Base-by-base conservation (phyloP, 768 basidiomycete genomes). In the Crucibulum laeve region DNA sequence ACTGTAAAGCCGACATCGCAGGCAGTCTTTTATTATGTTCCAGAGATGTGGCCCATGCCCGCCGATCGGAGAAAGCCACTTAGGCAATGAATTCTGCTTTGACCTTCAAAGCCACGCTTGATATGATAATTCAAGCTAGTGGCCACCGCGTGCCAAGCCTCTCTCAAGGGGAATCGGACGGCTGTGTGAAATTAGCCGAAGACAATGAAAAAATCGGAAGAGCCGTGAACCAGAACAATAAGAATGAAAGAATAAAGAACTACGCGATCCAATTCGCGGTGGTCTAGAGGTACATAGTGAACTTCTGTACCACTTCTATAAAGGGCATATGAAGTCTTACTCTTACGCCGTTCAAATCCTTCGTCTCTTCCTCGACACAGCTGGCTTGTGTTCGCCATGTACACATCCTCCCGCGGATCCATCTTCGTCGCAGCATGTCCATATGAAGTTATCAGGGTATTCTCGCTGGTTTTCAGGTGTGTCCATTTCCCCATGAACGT, bases 361-460 rank as follows among this genome's bases (percentile, higher is more conserved):
- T 45, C 35, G 35, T 64, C 64, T 62, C 48, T 71, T 71, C 40
- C 60, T 57, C n/a, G 58, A 47, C 22, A 56, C 51, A 39, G 49
- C 50, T 22, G 55, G 43, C 43, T 50, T 53, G 54, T 76, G 74
- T 18, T 60, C 54, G 22, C 64, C 65, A 40, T 45, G 56, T 15
- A 70, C 65, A 45, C 76, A 77, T 5, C 73, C 74, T 18, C 58
- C 54, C 5, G 53, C 48, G 15, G 40, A 50, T 4, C 69, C 72
- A 37, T 66, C 52, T 34, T 54, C 49, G n/a, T 70, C 62, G 48
- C 79, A 79, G 48, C 77, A 80, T 2, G 58, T 65, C 77, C 77
- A 80, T 3, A 40, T 55, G 48, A 77, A 79, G 39, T 69, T 68
- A 44, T 77, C 68, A 1, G 76, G 76, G 44, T 57, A 74, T 13